These are phyloP conservation scores for Aspergillus sergii DNA, from an alignment of 2,329 filamentous ascomycete species.

Conservation along the genomic window DNA sequence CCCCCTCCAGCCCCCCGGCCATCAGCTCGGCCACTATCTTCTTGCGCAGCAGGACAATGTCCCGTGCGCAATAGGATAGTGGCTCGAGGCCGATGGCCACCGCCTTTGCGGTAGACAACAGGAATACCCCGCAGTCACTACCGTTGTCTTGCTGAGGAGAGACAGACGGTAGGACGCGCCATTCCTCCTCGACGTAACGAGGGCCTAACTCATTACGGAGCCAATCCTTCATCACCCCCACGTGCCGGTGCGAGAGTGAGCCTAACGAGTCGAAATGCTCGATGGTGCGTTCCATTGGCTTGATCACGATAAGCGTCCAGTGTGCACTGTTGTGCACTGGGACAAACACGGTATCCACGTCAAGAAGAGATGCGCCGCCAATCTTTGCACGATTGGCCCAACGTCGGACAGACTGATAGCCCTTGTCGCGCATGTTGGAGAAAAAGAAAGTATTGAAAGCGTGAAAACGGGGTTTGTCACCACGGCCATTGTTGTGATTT, in stretches of 20 bases:
- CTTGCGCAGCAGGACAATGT: constrained; percentile 45
- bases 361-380: constrained; percentile 45
- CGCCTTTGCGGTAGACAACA: constrained; percentile 52
- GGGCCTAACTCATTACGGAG: constrained; percentile 45
- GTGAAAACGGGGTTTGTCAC: constrained; percentile 43
- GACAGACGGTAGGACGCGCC: constrained; percentile 41
- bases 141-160: constrained; percentile 51
- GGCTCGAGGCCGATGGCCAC: constrained; percentile 49
- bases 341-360: constrained; percentile 51
- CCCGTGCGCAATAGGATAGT: constrained; percentile 41
- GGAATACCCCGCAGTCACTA: constrained; percentile 54
- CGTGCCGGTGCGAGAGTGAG: constrained; percentile 32
- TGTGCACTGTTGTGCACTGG: constrained; percentile 50
- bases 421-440: constrained; percentile 44
- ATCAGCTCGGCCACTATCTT: constrained; percentile 53
- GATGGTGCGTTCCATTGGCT: constrained; percentile 45
- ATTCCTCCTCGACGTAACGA: constrained; percentile 46
- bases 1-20: constrained; percentile 47
- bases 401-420: constrained; percentile 41
- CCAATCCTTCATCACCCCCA: constrained; percentile 44
- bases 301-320: constrained; percentile 53
- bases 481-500: constrained; percentile 35
- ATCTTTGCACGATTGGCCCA: constrained; percentile 53
- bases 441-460: constrained; percentile 51
- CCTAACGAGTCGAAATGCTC: constrained; percentile 53